Conservation (phyloP, 73 alveolate species). For the Paramecium biaurelia region DNA sequence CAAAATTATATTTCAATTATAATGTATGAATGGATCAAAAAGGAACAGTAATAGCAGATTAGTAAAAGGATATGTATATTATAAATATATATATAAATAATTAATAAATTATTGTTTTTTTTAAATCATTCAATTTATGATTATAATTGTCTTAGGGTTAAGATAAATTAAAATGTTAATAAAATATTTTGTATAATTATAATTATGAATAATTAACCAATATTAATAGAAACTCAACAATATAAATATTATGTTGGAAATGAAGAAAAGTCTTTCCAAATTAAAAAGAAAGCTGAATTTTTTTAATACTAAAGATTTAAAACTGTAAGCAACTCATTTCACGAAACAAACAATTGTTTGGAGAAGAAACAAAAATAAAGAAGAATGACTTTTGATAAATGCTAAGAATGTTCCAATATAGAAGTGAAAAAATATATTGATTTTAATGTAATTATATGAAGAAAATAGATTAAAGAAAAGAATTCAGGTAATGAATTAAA, state of each 20-base stretch:
- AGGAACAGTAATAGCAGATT: no score
- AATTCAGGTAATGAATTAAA: neutral
- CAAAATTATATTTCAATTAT: no score
- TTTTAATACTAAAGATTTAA: neutral
- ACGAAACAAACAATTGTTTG: neutral
- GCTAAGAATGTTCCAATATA: neutral
- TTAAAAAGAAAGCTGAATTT: constrained; percentile 27
- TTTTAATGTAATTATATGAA: neutral
- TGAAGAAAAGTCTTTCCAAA: neutral
- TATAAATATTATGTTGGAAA: neutral
- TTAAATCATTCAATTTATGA: no score
- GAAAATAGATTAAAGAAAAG: neutral
- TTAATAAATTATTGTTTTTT: no score
- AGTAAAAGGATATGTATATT: no score
- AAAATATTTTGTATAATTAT: neutral
- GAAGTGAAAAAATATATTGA: neutral
- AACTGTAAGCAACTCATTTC: neutral
- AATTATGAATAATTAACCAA: neutral
- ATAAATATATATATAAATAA: no score
- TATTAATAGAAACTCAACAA: neutral
- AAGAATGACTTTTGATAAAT: neutral
- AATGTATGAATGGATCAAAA: no score
- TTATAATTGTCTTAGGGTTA: neutral
- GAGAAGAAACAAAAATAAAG: neutral
- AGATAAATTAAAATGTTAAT: neutral